phyloP scores from a whole-genome alignment of 805 yeast species.

The Martiniozyma abietophila region DNA sequence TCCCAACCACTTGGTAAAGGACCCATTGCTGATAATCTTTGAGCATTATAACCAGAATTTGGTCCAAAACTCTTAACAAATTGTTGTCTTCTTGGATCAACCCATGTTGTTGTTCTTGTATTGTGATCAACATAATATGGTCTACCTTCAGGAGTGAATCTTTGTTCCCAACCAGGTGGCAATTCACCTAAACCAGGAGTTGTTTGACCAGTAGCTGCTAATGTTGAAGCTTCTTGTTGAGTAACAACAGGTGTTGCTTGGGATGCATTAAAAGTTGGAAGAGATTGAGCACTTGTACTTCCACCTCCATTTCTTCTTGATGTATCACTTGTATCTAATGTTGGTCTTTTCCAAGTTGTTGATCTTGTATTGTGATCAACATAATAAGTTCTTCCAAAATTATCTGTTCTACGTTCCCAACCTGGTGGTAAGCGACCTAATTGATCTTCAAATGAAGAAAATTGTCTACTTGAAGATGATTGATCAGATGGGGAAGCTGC shows the following conservation, averaged over 20 bases:
- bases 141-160: slow-evolving; percentile 96
- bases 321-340: slow-evolving; percentile 66
- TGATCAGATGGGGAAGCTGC: slow-evolving; percentile 3
- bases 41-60: slow-evolving; percentile 89
- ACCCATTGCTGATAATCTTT: slow-evolving; percentile 94
- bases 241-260: slow-evolving; percentile 27
- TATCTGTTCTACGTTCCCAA: slow-evolving; percentile 98
- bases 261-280: slow-evolving; percentile 32
- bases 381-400: slow-evolving; percentile 93
- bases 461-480: slow-evolving; percentile 41
- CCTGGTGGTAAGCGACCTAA: slow-evolving; percentile 95
- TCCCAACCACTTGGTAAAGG: slow-evolving; percentile 99
- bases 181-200: slow-evolving; percentile 94
- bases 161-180: slow-evolving; percentile 99
- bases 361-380: slow-evolving; percentile 97
- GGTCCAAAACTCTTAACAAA: slow-evolving; percentile 92
- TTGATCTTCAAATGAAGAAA: slow-evolving; percentile 94
- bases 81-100: slow-evolving; percentile 98
- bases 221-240: slow-evolving; percentile 29
- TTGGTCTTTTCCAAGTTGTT: slow-evolving; percentile 98
- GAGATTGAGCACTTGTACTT: slow-evolving; percentile 29
- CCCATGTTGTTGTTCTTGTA: slow-evolving; percentile 99
- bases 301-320: slow-evolving; percentile 35
- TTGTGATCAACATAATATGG: slow-evolving; percentile 98
- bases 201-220: slow-evolving; percentile 77